Base-by-base conservation (phyloP, 176 grass and related monocot genomes). In the Themeda triandra region DNA sequence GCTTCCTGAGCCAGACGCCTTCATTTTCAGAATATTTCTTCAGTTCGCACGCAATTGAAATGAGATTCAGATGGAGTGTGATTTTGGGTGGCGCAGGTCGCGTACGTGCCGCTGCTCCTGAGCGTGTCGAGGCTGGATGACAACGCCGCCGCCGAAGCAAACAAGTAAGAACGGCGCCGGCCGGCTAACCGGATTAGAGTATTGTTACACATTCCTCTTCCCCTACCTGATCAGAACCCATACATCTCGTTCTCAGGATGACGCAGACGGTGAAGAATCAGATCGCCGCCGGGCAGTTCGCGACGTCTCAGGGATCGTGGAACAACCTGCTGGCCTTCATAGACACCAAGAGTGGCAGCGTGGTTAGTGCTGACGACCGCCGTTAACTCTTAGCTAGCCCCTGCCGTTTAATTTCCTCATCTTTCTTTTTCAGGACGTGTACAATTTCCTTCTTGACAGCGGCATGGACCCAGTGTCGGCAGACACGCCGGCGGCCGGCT, bases 401-500 rank as follows among this genome's bases (percentile, higher is more conserved):
- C n/a, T n/a, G n/a, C n/a, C n/a, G n/a, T n/a, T n/a, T n/a, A n/a
- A n/a, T 39, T 8, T 13, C 11, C 36, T 2, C 14, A 4, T 66
- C 0, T 24, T 8, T 6, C 1, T 4, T 21, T 63, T 25, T 12
- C 66, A 97, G 95, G 90, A 94, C 17, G 85, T 97, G 42, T 94
- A 97, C 83, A 92, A 97, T 32, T 97, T 97, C 80, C 67, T 97
- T 60, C 88, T 91, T 7, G 95, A 98, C 83, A 32, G 23, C 17
- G 84, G 78, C n/a, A 90, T 91, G 84, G 89, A 93, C 66, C 87
- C 87, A 13, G 60, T 91, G 15, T 82, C 78, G 28, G 39, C 29
- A 28, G 30, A 49, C 63, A 36, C 83, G 0, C 15, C 76, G 8
- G 39, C 15, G 6, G 49, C 1, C 8, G 76, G 25, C 45, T 80